Conservation (phyloP, 2,329 filamentous ascomycete species). For the Podosphaera aphanis region DNA sequence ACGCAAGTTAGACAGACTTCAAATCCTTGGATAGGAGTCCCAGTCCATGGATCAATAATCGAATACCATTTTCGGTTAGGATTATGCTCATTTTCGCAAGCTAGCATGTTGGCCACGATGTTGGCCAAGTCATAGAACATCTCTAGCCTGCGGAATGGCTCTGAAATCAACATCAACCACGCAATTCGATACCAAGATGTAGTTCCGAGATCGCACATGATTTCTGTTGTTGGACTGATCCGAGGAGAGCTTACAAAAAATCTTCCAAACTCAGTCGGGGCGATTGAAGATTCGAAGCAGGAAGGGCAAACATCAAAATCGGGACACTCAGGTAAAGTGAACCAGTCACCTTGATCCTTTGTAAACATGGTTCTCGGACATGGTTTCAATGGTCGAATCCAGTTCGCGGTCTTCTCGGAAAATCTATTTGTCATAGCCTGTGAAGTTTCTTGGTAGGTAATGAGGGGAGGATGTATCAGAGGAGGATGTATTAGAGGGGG, state of each 20-base stretch:
- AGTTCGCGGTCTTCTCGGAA: conserved; percentile 26
- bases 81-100: conserved; percentile 33
- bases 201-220: conserved; percentile 57
- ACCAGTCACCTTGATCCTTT: conserved; percentile 52
- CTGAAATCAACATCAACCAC: conserved; percentile 57
- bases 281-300: conserved; percentile 52
- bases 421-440: conserved; percentile 16
- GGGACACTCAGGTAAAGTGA: conserved; percentile 46
- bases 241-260: conserved; percentile 39
- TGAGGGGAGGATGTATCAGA: not conserved
- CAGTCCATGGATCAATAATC: conserved; percentile 42
- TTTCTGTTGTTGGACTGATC: conserved; percentile 30
- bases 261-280: conserved; percentile 39
- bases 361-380: conserved; percentile 45
- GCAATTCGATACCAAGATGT: conserved; percentile 64
- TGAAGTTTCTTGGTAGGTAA: not conserved
- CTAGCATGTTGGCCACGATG: conserved; percentile 30
- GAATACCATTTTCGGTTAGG: conserved; percentile 49
- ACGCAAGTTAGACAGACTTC: conserved; percentile 54
- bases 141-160: conserved; percentile 38
- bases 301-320: conserved; percentile 62
- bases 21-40: conserved; percentile 44
- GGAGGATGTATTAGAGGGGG: not conserved
- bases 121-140: conserved; percentile 47
- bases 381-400: conserved; percentile 30